Base-by-base conservation (phyloP, 805 yeast species). In the Ascoidea tarda region DNA sequence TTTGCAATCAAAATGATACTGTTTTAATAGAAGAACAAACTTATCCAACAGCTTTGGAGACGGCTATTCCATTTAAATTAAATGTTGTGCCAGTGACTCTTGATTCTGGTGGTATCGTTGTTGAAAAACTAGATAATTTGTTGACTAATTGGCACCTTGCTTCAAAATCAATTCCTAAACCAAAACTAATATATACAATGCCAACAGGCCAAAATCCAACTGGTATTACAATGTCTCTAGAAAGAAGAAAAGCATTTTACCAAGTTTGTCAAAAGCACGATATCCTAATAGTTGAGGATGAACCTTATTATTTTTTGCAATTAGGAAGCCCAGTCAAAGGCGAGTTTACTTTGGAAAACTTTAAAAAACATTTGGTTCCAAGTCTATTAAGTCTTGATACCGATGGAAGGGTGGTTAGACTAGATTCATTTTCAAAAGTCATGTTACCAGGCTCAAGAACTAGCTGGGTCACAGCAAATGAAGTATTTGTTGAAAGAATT, bases 181-280 rank as follows among this genome's bases (percentile, higher is more conserved):
- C 84, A 49, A 77, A 73, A 56, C 56, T 77, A 48, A 66, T 78
- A 53, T 82, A 82, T 68, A 72, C 81, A 31, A 78, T 82, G 63
- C 75, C 81, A 28, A 79, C 85, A 16, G 90, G 89, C 46, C 90
- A 84, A 63, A 83, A 84, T 68, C 90, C 90, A 31, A 77, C 86
- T n/a, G 89, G 90, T 8, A 73, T 79, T 5, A 75, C 81, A 6
- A 71, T 81, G 62, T 67, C 78, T 44, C 59, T 58, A 8, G 78
- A 76, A 58, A 72, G 87, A 62, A 76, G 85, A 60, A 58, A 63
- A 52, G 69, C 69, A 33, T 68, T 83, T 54, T 79, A 81, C 62
- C 65, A 69, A 46, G 63, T 83, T 51, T 77, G 82, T 51, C 71
- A 70, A 58, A 76, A 77, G 61, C 81, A 81, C 63, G 85, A 83